Evolutionary conservation across 2,329 filamentous ascomycete genomes (phyloP).

Genomic region (Pseudocercospora fuligena): DNA sequence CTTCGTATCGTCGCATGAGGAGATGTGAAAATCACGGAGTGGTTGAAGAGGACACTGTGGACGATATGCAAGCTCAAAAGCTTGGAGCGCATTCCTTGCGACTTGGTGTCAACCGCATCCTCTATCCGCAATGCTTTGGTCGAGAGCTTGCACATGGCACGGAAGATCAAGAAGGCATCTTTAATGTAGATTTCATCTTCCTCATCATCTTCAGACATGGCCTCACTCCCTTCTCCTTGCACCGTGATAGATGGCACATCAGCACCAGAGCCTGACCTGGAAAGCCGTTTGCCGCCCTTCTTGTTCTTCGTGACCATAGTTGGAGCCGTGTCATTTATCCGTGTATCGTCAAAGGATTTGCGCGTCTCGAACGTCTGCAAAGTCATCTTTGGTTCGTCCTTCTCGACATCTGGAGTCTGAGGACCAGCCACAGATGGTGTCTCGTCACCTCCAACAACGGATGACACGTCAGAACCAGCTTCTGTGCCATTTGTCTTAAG

Average conservation of each 20-base stretch:
- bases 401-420: conserved; percentile 50
- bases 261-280: conserved; percentile 51
- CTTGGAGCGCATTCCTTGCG: conserved; percentile 97
- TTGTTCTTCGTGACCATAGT: conserved; percentile 68
- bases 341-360: conserved; percentile 68
- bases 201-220: conserved; percentile 69
- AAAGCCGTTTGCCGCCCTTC: conserved; percentile 30
- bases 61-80: conserved; percentile 93
- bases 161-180: conserved; percentile 95
- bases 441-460: conserved; percentile 32
- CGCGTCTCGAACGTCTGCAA: conserved; percentile 71
- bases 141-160: conserved; percentile 95
- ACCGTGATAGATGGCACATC: conserved; percentile 46
- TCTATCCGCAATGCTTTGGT: conserved; percentile 89
- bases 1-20: conserved; percentile 90
- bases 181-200: conserved; percentile 96
- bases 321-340: conserved; percentile 69
- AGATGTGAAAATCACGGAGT: conserved; percentile 87
- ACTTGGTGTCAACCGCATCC: conserved; percentile 88
- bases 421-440: conserved; percentile 38
- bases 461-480: conserved; percentile 37
- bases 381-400: conserved; percentile 63
- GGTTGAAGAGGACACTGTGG: conserved; percentile 92
- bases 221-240: conserved; percentile 49
- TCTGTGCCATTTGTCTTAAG: conserved; percentile 43